Evolutionary conservation across 1,284 basidiomycete species (phyloP).

Genomic region (Puccinia horiana): DNA sequence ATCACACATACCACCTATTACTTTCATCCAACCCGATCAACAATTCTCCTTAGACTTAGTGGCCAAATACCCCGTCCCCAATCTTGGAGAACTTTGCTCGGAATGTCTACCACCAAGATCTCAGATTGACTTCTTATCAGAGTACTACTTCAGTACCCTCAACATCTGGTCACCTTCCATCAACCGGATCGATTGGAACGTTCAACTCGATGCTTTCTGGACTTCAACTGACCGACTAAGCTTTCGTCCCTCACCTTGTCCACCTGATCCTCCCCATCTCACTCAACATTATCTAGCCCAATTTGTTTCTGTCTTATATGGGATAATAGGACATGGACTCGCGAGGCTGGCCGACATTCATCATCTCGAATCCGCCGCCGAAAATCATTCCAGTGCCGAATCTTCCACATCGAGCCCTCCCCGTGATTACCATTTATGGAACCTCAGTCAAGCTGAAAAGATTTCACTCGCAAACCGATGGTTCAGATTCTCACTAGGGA

Average conservation of each 20-base stretch:
- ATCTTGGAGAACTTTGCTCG: conserved; percentile 23
- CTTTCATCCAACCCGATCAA: conserved; percentile 10
- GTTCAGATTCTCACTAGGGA: conserved; percentile 29
- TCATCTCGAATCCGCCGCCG: not conserved
- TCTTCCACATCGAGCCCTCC: conserved; percentile 3
- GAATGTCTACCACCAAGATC: conserved; percentile 2
- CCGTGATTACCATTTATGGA: not conserved
- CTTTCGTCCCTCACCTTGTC: conserved; percentile 1
- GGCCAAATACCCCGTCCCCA: not conserved
- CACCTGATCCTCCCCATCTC: not conserved
- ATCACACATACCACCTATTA: not conserved
- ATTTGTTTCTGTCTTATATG: conserved; percentile 14
- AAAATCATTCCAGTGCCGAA: not conserved
- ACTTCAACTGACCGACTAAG: conserved; percentile 7
- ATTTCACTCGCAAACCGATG: conserved; percentile 34
- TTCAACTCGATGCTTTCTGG: conserved; percentile 12
- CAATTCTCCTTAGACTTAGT: conserved; percentile 29
- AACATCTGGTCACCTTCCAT: conserved; percentile 26
- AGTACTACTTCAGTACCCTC: conserved; percentile 16
- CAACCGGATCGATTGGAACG: conserved; percentile 28
- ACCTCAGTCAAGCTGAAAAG: conserved; percentile 12
- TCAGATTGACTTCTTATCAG: conserved; percentile 10
- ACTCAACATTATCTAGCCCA: conserved; percentile 28
- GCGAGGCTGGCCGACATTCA: not conserved
- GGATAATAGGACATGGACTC: conserved; percentile 34